Conservation (phyloP, 163 green algal species). For the Prototheca wickerhamii region DNA sequence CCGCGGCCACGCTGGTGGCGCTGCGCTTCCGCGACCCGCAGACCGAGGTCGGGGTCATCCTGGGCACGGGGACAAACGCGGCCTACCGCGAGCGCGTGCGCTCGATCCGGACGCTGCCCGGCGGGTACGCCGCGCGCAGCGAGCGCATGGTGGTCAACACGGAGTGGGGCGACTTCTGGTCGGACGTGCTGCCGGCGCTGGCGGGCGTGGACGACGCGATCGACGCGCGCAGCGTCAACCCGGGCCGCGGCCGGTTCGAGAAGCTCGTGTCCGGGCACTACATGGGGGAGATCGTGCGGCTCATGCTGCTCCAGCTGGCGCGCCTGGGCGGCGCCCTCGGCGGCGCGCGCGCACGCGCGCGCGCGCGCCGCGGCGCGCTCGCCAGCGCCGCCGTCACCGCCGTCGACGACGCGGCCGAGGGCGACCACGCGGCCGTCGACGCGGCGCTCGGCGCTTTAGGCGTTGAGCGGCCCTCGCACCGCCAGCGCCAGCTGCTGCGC, state of each 20-base stretch:
- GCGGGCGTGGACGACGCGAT: conserved; percentile 59
- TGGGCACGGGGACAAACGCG: conserved; percentile 52
- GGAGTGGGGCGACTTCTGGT: conserved; percentile 37
- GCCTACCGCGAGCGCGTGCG: conserved; percentile 35
- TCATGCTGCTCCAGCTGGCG: conserved; percentile 46
- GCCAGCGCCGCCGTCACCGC: conserved; percentile 29
- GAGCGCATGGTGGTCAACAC: conserved; percentile 45
- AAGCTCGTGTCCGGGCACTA: conserved; percentile 76
- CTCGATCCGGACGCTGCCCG: conserved; percentile 9
- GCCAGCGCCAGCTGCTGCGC: conserved; percentile 15
- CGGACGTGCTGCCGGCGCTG: conserved; percentile 41
- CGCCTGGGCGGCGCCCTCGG: conserved; percentile 15
- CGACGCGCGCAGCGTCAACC: conserved; percentile 51
- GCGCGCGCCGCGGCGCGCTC: conserved; percentile 16
- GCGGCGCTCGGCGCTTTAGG: conserved; percentile 7
- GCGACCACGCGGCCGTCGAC: conserved; percentile 8
- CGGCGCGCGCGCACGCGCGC: conserved; percentile 2
- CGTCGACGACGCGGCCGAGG: conserved; percentile 45
- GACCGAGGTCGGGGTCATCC: conserved; percentile 40
- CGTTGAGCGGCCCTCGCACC: background rate
- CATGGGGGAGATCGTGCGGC: conserved; percentile 71
- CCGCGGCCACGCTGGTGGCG: conserved; percentile 36
- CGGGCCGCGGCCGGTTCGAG: conserved; percentile 13
- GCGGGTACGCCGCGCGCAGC: conserved; percentile 1
- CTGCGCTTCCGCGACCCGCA: conserved; percentile 30